phyloP scores from a whole-genome alignment of 768 basidiomycete species.

The Suillus cothurnatus region DNA sequence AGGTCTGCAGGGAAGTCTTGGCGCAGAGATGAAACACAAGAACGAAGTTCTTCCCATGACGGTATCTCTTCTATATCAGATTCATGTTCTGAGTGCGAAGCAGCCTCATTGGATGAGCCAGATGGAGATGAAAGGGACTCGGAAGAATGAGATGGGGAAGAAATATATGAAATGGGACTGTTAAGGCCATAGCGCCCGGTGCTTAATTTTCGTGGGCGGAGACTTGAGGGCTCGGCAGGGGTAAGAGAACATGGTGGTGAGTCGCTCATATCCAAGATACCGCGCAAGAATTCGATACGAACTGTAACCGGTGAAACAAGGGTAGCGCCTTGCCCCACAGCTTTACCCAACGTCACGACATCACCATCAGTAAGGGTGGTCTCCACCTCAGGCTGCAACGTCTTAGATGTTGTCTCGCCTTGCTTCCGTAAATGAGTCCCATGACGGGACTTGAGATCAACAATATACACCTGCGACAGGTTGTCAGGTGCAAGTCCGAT shows the following conservation, averaged over 20 bases:
- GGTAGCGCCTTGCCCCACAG: slow-evolving; percentile 63
- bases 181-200: slow-evolving; percentile 70
- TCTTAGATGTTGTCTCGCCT: slow-evolving; percentile 49
- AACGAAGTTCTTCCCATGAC: slow-evolving; percentile 11
- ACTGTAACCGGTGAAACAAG: slow-evolving; percentile 65
- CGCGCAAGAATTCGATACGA: slow-evolving; percentile 53
- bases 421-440: slow-evolving; percentile 67
- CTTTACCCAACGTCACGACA: slow-evolving; percentile 75
- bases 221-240: slow-evolving; percentile 32
- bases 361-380: slow-evolving; percentile 67
- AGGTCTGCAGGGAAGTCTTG: slow-evolving; percentile 18
- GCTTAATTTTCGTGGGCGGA: slow-evolving; percentile 33
- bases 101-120: slow-evolving; percentile 38
- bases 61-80: slow-evolving; percentile 59
- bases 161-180: slow-evolving; percentile 30
- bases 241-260: slow-evolving; percentile 20
- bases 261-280: slow-evolving; percentile 15
- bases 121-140: slow-evolving; percentile 47
- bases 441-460: slow-evolving; percentile 75
- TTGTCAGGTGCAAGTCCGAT: slow-evolving; percentile 20
- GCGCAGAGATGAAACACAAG: slow-evolving; percentile 17
- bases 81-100: slow-evolving; percentile 38
- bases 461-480: slow-evolving; percentile 58
- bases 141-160: slow-evolving; percentile 29
- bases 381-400: slow-evolving; percentile 56